Evolutionary conservation across 2,329 filamentous ascomycete genomes (phyloP).

Genomic region (Mycogone perniciosa): DNA sequence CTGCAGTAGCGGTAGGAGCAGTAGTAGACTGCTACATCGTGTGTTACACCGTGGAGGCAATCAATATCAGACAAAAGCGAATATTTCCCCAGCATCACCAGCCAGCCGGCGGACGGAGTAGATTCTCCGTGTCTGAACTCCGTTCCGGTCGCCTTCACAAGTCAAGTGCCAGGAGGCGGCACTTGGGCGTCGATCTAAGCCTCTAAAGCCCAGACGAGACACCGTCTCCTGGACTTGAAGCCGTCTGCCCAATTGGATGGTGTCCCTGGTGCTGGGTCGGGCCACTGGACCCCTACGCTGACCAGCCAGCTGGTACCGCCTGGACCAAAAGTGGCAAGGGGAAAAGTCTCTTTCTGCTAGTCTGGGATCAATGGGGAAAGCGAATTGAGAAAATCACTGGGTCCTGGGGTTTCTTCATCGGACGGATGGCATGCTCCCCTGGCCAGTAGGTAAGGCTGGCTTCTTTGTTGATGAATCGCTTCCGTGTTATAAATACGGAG

Average conservation of each 20-base stretch:
- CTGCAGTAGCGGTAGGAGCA: not conserved
- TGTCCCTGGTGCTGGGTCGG: conserved; percentile 8
- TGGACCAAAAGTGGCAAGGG: not conserved
- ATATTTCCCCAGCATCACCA: too few species aligned
- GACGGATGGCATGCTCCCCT: too few species aligned
- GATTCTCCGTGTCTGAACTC: too few species aligned
- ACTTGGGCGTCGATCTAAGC: conserved; percentile 8
- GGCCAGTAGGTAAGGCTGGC: too few species aligned
- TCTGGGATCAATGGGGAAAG: not conserved
- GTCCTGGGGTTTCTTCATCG: too few species aligned
- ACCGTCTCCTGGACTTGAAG: conserved; percentile 1
- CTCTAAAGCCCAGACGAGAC: conserved; percentile 10
- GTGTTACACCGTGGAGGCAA: too few species aligned
- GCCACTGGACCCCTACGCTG: conserved; percentile 7
- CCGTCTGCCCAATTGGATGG: conserved; percentile 11
- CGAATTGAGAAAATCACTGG: too few species aligned
- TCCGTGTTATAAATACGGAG: too few species aligned
- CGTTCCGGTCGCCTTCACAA: too few species aligned
- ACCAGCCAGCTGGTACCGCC: conserved; percentile 11
- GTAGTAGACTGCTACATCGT: too few species aligned
- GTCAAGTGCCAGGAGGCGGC: conserved; percentile 1
- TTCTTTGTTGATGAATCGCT: too few species aligned
- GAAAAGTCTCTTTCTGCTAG: not conserved
- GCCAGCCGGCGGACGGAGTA: not conserved
- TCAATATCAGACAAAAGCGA: too few species aligned